Evolutionary conservation across 2,329 filamentous ascomycete species (phyloP), one percentile per base, ranked within the genome.

Genomic region (Cladophialophora psammophila): DNA sequence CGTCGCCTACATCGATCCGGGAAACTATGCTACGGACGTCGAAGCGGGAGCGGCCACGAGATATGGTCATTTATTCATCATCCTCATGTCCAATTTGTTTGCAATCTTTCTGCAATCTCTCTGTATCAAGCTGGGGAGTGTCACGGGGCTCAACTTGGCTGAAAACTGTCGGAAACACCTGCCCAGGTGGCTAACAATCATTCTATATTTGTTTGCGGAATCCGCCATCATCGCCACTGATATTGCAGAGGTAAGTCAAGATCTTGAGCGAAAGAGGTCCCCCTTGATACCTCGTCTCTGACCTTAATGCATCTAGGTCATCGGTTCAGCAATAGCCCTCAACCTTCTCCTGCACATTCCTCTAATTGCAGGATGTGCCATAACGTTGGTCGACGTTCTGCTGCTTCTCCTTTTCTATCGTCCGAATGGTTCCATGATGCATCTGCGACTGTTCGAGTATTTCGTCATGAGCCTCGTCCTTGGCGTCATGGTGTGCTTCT

Each of bases 181-280:
- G 13, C 89, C 89, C 1, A 80, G 80, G 70, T 91, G 89, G 89
- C 75, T 91, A 63, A 90, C 88, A 68, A 83, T 85, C 53, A 74
- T 82, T 18, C 79, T 91, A 2, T 91, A 91, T 72, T 76, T 83
- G 20, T 80, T 91, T 69, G 86, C 88, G 1, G 89, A 91, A 76
- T 79, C 84, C 4, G 88, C 89, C 67, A 91, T 91, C 65, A 87
- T 91, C 61, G 89, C 89, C 0, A 91, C 89, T 0, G 89, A 91
- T 75, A 87, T 91, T 70, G 89, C 89, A 64, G 89, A 91, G 78
- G 86, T 85, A 73, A 70, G 78, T n/a, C 50, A 40, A 8, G 3
- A 38, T 50, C 45, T 31, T 15, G 3, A 10, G 7, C 20, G 45
- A 50, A 35, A n/a, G 34, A 15, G 8, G 18, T 40, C 8, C 10